Evolutionary conservation across 257 asterid species (phyloP).

Genomic region (Anisodus acutangulus): DNA sequence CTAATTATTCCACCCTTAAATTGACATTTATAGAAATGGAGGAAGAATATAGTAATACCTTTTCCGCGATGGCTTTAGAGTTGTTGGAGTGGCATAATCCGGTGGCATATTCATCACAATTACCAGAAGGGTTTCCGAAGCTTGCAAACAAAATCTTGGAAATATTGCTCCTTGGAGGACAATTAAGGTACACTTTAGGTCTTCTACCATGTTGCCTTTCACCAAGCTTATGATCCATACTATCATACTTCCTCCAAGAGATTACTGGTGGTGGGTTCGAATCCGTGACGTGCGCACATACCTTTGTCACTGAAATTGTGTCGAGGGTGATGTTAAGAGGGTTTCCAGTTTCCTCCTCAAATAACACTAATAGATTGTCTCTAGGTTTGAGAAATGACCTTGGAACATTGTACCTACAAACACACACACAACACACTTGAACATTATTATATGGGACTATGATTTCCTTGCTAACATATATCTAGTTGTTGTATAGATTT

Average conservation of each 20-base stretch:
- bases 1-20: not conserved
- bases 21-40: not conserved
- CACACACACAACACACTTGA: not conserved
- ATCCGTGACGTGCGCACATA: slow-evolving; percentile 51
- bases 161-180: slow-evolving; percentile 44
- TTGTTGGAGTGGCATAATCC: slow-evolving; percentile 61
- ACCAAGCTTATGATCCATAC: not conserved
- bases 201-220: slow-evolving; percentile 23
- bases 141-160: slow-evolving; percentile 30
- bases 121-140: slow-evolving; percentile 38
- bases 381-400: slow-evolving; percentile 73
- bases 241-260: slow-evolving; percentile 33
- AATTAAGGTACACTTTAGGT: slow-evolving; percentile 47
- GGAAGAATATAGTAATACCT: slow-evolving; percentile 39
- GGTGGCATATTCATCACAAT: slow-evolving; percentile 50
- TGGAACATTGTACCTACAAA: slow-evolving; percentile 81
- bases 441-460: not conserved
- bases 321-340: slow-evolving; percentile 66
- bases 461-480: not conserved
- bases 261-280: slow-evolving; percentile 43
- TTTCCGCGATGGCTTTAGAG: slow-evolving; percentile 56
- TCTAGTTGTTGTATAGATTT: not conserved
- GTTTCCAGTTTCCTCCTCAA: slow-evolving; percentile 79
- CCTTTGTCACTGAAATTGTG: slow-evolving; percentile 54
- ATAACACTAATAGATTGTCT: slow-evolving; percentile 61